Conservation (phyloP, 2,329 filamentous ascomycete genomes). For the Diaporthe destruens region DNA sequence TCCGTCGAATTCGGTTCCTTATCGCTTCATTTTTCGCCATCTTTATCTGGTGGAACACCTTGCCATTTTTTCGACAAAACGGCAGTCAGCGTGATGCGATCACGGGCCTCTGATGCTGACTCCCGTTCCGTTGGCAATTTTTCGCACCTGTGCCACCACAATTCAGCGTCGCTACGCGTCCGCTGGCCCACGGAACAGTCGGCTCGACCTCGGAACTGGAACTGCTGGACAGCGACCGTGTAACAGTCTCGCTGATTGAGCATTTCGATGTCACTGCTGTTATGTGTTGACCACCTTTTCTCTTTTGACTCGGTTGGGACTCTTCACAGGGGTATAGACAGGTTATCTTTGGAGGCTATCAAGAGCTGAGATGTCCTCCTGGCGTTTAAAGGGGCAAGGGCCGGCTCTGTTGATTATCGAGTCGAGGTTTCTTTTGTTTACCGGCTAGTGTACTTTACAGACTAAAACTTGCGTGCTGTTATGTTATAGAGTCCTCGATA, state of each 20-base stretch:
- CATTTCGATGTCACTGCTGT: background rate
- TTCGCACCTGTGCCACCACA: background rate
- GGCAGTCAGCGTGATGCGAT: background rate
- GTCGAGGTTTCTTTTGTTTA: conserved; percentile 42
- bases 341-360: conserved; percentile 57
- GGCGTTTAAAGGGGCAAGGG: conserved; percentile 48
- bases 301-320: conserved; percentile 28
- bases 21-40: conserved; percentile 24
- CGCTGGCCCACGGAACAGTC: conserved; percentile 7
- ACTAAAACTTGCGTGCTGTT: conserved; percentile 17
- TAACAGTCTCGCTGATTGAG: background rate
- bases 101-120: background rate
- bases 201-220: conserved; percentile 9
- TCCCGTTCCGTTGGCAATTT: background rate
- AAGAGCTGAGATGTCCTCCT: conserved; percentile 69
- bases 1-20: conserved; percentile 45
- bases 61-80: conserved; percentile 14
- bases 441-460: conserved; percentile 17
- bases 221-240: conserved; percentile 16
- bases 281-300: conserved; percentile 17
- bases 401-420: conserved; percentile 31
- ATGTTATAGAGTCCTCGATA: conserved; percentile 22
- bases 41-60: conserved; percentile 31
- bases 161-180: background rate
- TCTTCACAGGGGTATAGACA: conserved; percentile 48